Percentiles rank a stretch among this genome's conserved stretches.
These are phyloP conservation scores for Populus davidiana DNA, from an alignment of 345 rosid genomes.

Conservation along the genomic window DNA sequence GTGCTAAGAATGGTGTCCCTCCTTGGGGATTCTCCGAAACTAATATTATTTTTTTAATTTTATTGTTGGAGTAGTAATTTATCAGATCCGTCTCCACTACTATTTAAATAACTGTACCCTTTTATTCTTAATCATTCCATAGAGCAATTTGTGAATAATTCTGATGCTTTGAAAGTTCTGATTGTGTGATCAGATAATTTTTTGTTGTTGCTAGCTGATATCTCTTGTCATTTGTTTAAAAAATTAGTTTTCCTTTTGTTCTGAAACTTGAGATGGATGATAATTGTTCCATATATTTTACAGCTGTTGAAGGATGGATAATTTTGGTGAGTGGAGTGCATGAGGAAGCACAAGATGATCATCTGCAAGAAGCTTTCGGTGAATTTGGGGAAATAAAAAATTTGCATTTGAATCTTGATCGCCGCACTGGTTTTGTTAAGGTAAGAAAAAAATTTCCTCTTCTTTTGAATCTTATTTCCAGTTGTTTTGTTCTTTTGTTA, in stretches of 20 bases:
- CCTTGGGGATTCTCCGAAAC: neutral
- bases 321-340: slow-evolving; percentile 68
- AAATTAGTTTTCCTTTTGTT: neutral
- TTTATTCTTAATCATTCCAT: neutral
- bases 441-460: slow-evolving; percentile 25
- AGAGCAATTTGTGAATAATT: neutral
- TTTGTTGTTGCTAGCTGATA: neutral
- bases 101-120: neutral
- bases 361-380: slow-evolving; percentile 61
- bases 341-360: slow-evolving; percentile 83
- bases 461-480: neutral
- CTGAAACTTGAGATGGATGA: neutral
- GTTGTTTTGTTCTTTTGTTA: neutral
- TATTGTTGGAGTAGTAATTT: neutral
- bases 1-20: neutral
- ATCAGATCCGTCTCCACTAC: neutral
- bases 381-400: slow-evolving; percentile 76
- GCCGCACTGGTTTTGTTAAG: slow-evolving; percentile 85
- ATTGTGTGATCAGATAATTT: neutral
- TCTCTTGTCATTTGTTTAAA: neutral
- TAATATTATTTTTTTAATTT: neutral
- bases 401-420: slow-evolving; percentile 73
- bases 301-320: slow-evolving; percentile 90
- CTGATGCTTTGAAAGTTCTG: neutral
- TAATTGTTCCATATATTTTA: slow-evolving; percentile 6